Evolutionary conservation across 306 rosid genomes (phyloP), one percentile per base, ranked within the genome.

Genomic region (Sphenostylis stenocarpa): DNA sequence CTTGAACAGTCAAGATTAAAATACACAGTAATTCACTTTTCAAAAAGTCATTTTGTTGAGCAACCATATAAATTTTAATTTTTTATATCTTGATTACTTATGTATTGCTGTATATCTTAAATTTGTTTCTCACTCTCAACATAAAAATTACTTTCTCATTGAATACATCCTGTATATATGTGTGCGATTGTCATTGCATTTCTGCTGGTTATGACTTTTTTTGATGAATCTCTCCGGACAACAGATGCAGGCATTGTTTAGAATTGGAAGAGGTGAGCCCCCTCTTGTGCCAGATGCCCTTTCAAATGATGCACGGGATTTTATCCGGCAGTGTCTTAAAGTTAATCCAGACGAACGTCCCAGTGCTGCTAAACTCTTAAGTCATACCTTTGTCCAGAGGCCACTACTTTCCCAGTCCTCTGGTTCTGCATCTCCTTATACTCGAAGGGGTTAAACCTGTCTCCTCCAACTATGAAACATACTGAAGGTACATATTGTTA

Each of bases 181-280:
- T 36, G 67, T 58, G 26, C 26, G 41, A 36, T 2, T 36, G 60
- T 65, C 17, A 20, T 56, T 80, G 44, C 52, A 62, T 47, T 48
- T 20, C 63, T 81, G 41, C 52, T 43, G 16, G 44, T 58, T 82
- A 72, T 72, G 53, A 29, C 72, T 63, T 81, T 64, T 52, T 71
- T 82, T 75, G 73, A 67, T 60, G 49, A 13, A 17, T 72, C 66
- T 71, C 74, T 75, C 75, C 10, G 82, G 53, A 75, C 80, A 73
- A 85, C 92, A 85, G 94, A 84, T 94, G 94, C 89, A 85, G 70
- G 98, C 98, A 26, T 70, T 94, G 77, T 94, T 63, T 77, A 87
- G 81, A 74, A 94, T 94, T 41, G 98, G 98, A 79, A 90, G 82
- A 86, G 98, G 98, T 15, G 90, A 83, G 73, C 88, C 64, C 14